These are phyloP conservation scores for Globisporangium nunn DNA, from an alignment of 352 stramenopile species.

Conservation along the genomic window DNA sequence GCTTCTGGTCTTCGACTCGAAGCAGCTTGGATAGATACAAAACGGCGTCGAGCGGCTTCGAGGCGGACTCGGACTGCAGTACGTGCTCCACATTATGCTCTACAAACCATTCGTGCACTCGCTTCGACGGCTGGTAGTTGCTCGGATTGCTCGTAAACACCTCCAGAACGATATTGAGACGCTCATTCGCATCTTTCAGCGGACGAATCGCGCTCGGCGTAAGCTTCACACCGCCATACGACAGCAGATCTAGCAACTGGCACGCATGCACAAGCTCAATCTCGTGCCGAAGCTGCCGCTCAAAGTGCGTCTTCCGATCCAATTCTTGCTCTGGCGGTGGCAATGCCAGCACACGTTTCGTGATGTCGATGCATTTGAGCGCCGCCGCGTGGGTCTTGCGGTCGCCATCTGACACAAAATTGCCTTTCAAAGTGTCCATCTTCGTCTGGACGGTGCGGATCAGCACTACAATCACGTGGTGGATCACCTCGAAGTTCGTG, in stretches of 20 bases:
- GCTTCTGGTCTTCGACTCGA: slow-evolving; percentile 23
- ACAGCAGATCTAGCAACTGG: slow-evolving; percentile 49
- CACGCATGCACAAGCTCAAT: slow-evolving; percentile 30
- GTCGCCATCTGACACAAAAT: slow-evolving; percentile 24
- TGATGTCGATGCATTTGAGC: slow-evolving; percentile 26
- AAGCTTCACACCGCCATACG: slow-evolving; percentile 44
- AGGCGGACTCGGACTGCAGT: background rate
- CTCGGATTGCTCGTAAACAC: slow-evolving; percentile 60
- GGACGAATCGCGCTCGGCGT: slow-evolving; percentile 22
- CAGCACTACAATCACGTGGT: slow-evolving; percentile 38
- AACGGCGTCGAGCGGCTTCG: slow-evolving; percentile 30
- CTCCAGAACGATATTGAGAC: slow-evolving; percentile 35
- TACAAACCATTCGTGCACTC: slow-evolving; percentile 37
- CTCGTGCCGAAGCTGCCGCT: slow-evolving; percentile 22
- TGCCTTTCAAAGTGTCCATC: slow-evolving; percentile 22
- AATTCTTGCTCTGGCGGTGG: slow-evolving; percentile 22
- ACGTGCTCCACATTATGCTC: slow-evolving; percentile 13
- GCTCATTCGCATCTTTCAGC: slow-evolving; percentile 11
- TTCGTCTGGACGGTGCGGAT: slow-evolving; percentile 22
- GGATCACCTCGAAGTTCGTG: slow-evolving; percentile 31
- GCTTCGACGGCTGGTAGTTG: slow-evolving; percentile 45
- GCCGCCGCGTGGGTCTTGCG: slow-evolving; percentile 23
- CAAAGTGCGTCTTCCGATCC: slow-evolving; percentile 19
- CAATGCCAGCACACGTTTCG: slow-evolving; percentile 24
- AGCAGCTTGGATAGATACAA: slow-evolving; percentile 47